Evolutionary conservation across 2,329 filamentous ascomycete species (phyloP), one percentile per base, ranked within the genome.

Genomic region (Neofusicoccum cordaticola): DNA sequence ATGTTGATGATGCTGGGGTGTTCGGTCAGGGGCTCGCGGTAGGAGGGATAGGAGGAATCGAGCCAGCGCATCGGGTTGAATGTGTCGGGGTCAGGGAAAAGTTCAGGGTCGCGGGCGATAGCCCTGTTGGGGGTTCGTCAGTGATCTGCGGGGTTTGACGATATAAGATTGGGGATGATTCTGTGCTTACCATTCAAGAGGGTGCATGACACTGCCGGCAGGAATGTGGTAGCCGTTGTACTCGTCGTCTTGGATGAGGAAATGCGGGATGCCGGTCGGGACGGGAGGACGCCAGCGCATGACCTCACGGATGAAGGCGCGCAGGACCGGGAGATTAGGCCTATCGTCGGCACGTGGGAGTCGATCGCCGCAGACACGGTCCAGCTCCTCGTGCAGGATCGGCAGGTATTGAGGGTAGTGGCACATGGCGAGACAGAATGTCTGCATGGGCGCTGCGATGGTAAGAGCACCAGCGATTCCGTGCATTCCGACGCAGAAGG

Each of bases 221-320:
- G 84, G 85, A 57, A 88, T 86, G 65, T 81, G 80, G 73, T 85
- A 83, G 39, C 81, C 85, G 19, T 83, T 76, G 69, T 87, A 88
- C 11, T 81, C 75, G 63, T 88, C 86, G 56, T 88, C 85, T 52
- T 82, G 72, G 1, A 83, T 76, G 13, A 83, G 79, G 50, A 76
- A 79, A 71, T 88, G 86, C 1, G 86, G 85, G 41, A 88, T 82
- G 2, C 81, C 77, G 34, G 77, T 78, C 4, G 77, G 77, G 34
- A 79, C 77, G 42, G 76, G 74, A 27, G 80, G 80, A 27, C 80
- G 77, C 80, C 80, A 82, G 64, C 80, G 74, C 39, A 79, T 69
- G 50, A 72, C 73, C 65, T 79, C 77, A 19, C 75, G 71, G 53
- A 79, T 77, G 58, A 76, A 66, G 19, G 77, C 77, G 47, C 77